Evolutionary conservation across 1,284 basidiomycete species (phyloP).

Genomic region (Termitomyces sp.): DNA sequence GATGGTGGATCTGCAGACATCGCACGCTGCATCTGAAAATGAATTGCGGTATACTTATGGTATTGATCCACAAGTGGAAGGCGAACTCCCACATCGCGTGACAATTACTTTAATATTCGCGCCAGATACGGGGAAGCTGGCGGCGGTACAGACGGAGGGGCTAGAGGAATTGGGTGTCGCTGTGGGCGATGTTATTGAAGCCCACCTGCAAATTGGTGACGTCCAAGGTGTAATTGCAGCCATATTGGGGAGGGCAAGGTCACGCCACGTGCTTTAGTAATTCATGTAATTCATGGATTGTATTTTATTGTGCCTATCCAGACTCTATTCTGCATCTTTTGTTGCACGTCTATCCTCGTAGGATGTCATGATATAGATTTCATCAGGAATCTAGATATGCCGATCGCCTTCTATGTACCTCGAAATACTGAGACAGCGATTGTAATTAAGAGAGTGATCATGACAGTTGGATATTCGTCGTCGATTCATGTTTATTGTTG

Average conservation of each 20-base stretch:
- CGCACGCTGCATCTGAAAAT: conserved; percentile 61
- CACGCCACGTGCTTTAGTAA: conserved; percentile 5
- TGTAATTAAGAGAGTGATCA: too few relatives aligned
- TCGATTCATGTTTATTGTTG: too few relatives aligned
- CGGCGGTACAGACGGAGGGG: conserved; percentile 50
- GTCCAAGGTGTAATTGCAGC: conserved; percentile 66
- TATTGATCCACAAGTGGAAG: conserved; percentile 27
- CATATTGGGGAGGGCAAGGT: conserved; percentile 42
- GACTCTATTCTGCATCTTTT: not conserved
- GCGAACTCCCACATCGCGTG: conserved; percentile 26
- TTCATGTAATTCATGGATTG: not conserved
- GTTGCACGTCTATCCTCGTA: not conserved
- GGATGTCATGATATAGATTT: too few relatives aligned
- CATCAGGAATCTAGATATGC: not conserved
- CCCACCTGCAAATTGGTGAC: conserved; percentile 64
- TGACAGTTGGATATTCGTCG: too few relatives aligned
- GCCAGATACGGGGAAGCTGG: conserved; percentile 61
- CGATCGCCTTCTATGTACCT: too few relatives aligned
- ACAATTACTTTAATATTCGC: conserved; percentile 58
- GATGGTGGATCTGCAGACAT: conserved; percentile 55
- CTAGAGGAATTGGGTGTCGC: conserved; percentile 47
- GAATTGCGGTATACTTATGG: conserved; percentile 68
- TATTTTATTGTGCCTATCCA: not conserved
- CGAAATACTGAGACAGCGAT: too few relatives aligned
- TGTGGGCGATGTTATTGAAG: conserved; percentile 54